Conservation (phyloP, 192 early-diverging fungal species). For the Backusella tarrabulga region DNA sequence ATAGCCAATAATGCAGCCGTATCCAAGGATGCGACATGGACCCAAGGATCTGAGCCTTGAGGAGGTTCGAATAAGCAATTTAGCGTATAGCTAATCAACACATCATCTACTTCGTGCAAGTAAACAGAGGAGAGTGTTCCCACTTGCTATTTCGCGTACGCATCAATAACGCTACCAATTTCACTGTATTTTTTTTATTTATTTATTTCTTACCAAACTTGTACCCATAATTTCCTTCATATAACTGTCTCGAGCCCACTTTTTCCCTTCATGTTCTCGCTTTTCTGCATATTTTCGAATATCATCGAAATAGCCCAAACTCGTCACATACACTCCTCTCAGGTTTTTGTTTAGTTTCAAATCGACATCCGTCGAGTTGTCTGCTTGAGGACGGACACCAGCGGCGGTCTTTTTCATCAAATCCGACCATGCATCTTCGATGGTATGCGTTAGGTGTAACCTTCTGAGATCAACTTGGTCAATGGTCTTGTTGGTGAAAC, state of each 20-base stretch:
- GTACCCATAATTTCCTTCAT: conserved; percentile 55
- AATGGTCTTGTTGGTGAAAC: too few species aligned
- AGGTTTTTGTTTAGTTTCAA: conserved; percentile 41
- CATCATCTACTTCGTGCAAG: conserved; percentile 49
- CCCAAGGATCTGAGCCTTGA: conserved; percentile 35
- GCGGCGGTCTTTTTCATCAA: neutral
- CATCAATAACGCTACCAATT: neutral
- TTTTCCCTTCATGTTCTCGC: conserved; percentile 40
- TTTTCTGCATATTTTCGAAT: conserved; percentile 43
- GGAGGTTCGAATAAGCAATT: conserved; percentile 42
- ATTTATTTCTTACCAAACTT: conserved; percentile 40
- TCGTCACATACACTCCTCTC: conserved; percentile 47
- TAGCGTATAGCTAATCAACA: conserved; percentile 40
- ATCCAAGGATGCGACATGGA: conserved; percentile 42
- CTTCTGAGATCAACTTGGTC: neutral
- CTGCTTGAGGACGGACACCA: neutral
- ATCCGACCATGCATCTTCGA: neutral
- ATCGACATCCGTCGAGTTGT: conserved; percentile 5
- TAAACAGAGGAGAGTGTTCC: conserved; percentile 46
- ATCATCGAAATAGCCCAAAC: conserved; percentile 53
- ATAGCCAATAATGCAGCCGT: conserved; percentile 38
- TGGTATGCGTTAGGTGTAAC: neutral
- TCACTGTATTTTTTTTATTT: neutral
- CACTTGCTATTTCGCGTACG: conserved; percentile 37
- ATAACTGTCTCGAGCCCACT: conserved; percentile 39